A percentile compares a stretch with the other conserved stretches of the same genome.
phyloP scores from a whole-genome alignment of 441 rosid genomes.

The Erodium texanum region DNA sequence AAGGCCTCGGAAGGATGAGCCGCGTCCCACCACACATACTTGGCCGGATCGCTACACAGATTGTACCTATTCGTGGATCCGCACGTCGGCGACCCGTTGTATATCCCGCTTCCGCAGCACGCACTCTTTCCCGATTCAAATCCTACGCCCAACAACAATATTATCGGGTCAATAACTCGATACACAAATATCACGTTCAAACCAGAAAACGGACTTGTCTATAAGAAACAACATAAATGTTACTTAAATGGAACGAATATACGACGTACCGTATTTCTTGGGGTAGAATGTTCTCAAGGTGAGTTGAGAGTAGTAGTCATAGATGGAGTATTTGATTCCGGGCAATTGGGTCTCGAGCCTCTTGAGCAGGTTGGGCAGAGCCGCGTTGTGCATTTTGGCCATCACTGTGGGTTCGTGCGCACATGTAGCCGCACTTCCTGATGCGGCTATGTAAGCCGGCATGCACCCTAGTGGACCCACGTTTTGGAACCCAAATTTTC shows the following conservation, averaged over 20 bases:
- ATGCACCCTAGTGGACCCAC: conserved; percentile 27
- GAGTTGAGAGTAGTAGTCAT: conserved; percentile 21
- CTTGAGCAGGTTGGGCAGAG: conserved; percentile 12
- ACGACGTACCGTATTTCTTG: conserved; percentile 16
- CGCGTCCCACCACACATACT: neutral
- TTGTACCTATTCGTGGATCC: neutral
- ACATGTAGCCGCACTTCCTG: neutral
- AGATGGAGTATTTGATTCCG: conserved; percentile 20
- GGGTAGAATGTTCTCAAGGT: conserved; percentile 16
- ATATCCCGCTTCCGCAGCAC: neutral
- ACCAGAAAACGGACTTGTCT: neutral
- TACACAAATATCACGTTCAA: neutral
- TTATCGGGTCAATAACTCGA: too few relatives aligned
- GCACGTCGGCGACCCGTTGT: neutral
- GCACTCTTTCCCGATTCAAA: neutral
- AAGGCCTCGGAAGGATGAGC: neutral
- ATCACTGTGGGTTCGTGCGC: neutral
- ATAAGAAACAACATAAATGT: too few relatives aligned
- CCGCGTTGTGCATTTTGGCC: conserved; percentile 23
- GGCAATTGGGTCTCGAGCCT: conserved; percentile 15
- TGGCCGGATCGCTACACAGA: neutral
- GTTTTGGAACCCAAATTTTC: conserved; percentile 25
- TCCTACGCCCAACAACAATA: neutral
- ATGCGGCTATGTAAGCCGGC: conserved; percentile 7
- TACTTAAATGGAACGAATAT: too few relatives aligned